phyloP scores from a whole-genome alignment of 768 basidiomycete genomes.

The Panaeolus papilionaceus region DNA sequence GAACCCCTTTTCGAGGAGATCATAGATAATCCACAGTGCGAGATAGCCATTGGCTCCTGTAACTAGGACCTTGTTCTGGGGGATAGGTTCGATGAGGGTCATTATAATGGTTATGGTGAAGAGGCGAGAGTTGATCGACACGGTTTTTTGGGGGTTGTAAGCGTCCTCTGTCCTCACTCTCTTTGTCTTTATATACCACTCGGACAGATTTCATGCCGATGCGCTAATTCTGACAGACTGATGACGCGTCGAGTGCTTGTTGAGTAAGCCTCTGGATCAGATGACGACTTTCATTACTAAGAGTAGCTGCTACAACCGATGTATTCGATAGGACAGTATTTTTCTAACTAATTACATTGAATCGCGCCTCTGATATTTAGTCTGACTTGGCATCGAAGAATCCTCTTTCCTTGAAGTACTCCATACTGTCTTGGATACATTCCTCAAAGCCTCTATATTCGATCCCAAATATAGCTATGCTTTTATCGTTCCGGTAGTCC shows the following conservation, averaged over 20 bases:
- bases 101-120: neutral
- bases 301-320: too few species aligned
- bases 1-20: slow-evolving; percentile 67
- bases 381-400: slow-evolving; percentile 18
- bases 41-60: slow-evolving; percentile 68
- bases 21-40: slow-evolving; percentile 60
- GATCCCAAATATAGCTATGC: slow-evolving; percentile 35
- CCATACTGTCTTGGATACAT: slow-evolving; percentile 34
- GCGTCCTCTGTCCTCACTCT: too few species aligned
- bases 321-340: too few species aligned
- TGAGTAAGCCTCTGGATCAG: neutral
- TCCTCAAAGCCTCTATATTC: slow-evolving; percentile 35
- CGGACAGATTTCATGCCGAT: too few species aligned
- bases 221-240: too few species aligned
- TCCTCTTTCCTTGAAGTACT: slow-evolving; percentile 35
- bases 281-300: too few species aligned
- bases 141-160: too few species aligned
- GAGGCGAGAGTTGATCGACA: too few species aligned
- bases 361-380: too few species aligned
- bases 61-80: slow-evolving; percentile 48
- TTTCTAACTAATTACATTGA: too few species aligned
- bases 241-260: neutral
- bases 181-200: too few species aligned
- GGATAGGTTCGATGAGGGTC: neutral
- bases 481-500: slow-evolving; percentile 33